Base-by-base conservation (phyloP, 306 rosid species). In the Quercus robur region DNA sequence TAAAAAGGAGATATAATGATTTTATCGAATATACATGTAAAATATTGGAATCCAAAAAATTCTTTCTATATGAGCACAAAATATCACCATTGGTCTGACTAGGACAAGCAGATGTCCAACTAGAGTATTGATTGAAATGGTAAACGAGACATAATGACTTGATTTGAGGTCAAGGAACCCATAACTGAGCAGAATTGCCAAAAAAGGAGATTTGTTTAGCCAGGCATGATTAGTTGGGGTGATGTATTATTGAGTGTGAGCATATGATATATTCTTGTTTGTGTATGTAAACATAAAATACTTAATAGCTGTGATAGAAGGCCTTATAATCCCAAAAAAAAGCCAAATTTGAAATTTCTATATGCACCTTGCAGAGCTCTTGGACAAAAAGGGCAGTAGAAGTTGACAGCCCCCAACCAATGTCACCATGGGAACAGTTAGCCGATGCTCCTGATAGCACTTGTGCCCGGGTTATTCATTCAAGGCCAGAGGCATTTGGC, bases 301-400 rank as follows among this genome's bases (percentile, higher is more conserved):
- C 54, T 49, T 49, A 49, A 49, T 12, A 12, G 14, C 17, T 49
- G 15, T 49, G 54, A 49, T 49, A 12, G 54, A 49, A 49, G 51
- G 54, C 17, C 17, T 49, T 13, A 12, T 12, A 0, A 49, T 49
- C 54, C 17, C 54, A 49, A 12, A 49, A 49, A 5, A 49, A 49
- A 49, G 54, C 4, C 1, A 10, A 49, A 49, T 13, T 49, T 49
- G 14, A 49, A 49, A 67, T 18, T 35, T 35, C 6, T 19, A 21
- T 67, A 67, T 19, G 51, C 23, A 67, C n/a, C 10, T 76, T 64
- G 61, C 76, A 85, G 88, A 76, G 77, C 59, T 76, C 84, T 78
- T 79, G 84, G 86, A 85, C 84, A 23, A 82, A 67, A 75, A 28
- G 41, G 77, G 77, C 71, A 58, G 58, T 44, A 57, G 82, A 71